These are phyloP conservation scores for Gnetum montanum DNA, from an alignment of 75 land plant genomes.

Conservation along the genomic window DNA sequence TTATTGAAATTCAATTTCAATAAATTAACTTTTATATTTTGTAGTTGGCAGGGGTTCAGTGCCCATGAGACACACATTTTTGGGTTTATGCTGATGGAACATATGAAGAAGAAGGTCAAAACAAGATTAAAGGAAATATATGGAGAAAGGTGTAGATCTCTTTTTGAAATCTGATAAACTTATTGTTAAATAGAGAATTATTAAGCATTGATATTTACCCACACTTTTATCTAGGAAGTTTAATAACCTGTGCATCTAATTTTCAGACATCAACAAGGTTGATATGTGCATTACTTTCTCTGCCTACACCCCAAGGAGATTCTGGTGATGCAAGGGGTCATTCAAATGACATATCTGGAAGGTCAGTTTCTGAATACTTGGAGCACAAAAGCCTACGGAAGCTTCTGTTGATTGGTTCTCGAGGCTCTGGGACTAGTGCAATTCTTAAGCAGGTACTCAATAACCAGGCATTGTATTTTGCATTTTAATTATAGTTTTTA, in stretches of 20 bases:
- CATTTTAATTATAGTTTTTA: no score
- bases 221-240: not conserved
- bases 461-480: no score
- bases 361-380: conserved; percentile 46
- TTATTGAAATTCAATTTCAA: no score
- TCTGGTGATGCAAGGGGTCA: conserved; percentile 29
- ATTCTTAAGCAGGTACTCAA: conserved; percentile 93
- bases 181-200: no score
- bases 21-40: no score
- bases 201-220: not conserved
- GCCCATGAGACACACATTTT: conserved; percentile 51
- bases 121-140: conserved; percentile 48
- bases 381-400: conserved; percentile 64
- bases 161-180: not conserved
- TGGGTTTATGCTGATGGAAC: conserved; percentile 57
- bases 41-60: conserved; percentile 62
- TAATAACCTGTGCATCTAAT: not conserved
- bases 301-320: conserved; percentile 68
- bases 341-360: conserved; percentile 25
- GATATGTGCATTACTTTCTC: conserved; percentile 63
- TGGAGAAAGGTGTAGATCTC: conserved; percentile 58
- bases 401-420: conserved; percentile 77
- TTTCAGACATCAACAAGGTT: conserved; percentile 67
- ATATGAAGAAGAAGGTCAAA: conserved; percentile 58
- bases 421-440: conserved; percentile 92